Conservation (phyloP, 352 stramenopile genomes). For the Phytophthora tubulina region DNA sequence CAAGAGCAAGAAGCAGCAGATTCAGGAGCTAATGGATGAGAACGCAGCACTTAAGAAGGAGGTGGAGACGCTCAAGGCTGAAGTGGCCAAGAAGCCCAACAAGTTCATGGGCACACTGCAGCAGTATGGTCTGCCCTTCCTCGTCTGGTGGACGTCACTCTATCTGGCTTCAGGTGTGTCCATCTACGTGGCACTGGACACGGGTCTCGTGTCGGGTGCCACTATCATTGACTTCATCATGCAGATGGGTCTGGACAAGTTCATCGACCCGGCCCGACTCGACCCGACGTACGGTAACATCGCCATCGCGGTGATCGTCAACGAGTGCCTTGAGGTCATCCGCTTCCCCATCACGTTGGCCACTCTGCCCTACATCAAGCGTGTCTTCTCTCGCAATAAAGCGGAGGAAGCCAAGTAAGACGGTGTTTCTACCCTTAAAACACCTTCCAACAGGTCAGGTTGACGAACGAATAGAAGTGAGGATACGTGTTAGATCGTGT, state of each 20-base stretch:
- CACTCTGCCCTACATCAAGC: constrained; percentile 84
- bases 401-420: constrained; percentile 45
- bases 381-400: constrained; percentile 63
- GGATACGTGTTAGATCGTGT: constrained; percentile 19
- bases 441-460: constrained; percentile 11
- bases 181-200: constrained; percentile 84
- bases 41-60: constrained; percentile 82
- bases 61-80: constrained; percentile 59
- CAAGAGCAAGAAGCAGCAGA: constrained; percentile 60
- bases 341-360: constrained; percentile 89
- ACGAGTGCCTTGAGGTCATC: constrained; percentile 87
- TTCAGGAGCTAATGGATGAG: constrained; percentile 80
- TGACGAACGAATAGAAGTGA: constrained; percentile 27
- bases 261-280: constrained; percentile 76
- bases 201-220: constrained; percentile 70
- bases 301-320: constrained; percentile 85
- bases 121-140: constrained; percentile 88
- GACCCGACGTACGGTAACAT: constrained; percentile 91
- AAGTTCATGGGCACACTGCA: constrained; percentile 84
- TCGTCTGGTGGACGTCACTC: constrained; percentile 84
- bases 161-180: constrained; percentile 78
- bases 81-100: constrained; percentile 69
- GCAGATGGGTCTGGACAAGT: constrained; percentile 78
- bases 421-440: background rate
- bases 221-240: constrained; percentile 89